Conservation (phyloP, 305 asterid species). For the Fraxinus floribunda region DNA sequence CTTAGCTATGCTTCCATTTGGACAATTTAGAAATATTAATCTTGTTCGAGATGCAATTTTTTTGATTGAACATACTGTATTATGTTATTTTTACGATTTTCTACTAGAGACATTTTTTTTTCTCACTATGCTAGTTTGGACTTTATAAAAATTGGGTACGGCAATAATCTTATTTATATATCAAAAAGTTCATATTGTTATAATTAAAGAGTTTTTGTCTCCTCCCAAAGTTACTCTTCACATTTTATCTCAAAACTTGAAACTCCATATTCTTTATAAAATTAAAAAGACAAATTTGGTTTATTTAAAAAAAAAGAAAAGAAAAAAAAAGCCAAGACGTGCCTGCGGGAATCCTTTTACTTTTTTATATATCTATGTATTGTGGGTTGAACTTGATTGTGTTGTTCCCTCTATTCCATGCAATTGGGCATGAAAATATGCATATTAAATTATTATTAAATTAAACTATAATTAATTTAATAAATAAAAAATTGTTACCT, state of each 20-base stretch:
- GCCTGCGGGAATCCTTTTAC: slow-evolving; percentile 30
- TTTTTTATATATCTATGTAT: slow-evolving; percentile 25
- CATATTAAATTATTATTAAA: slow-evolving; percentile 29
- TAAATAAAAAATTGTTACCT: slow-evolving; percentile 28
- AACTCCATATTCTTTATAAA: too few relatives aligned
- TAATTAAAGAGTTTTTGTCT: neutral
- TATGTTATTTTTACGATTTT: neutral
- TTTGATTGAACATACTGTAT: neutral
- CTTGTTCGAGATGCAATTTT: neutral
- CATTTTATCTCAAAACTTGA: neutral
- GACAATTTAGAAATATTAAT: neutral
- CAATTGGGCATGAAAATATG: slow-evolving; percentile 52
- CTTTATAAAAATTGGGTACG: too few relatives aligned
- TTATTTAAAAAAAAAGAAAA: neutral
- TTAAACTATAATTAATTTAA: slow-evolving; percentile 20
- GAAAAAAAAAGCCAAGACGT: neutral
- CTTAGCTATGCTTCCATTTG: neutral
- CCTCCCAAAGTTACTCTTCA: neutral
- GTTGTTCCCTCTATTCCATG: slow-evolving; percentile 71
- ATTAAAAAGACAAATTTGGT: neutral
- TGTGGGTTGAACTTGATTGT: slow-evolving; percentile 3
- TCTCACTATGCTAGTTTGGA: neutral
- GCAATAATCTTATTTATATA: neutral
- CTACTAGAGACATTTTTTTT: neutral
- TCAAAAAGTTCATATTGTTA: neutral